These are phyloP conservation scores for Saccharomycopsis malanga DNA, from an alignment of 805 yeast species.

Conservation along the genomic window DNA sequence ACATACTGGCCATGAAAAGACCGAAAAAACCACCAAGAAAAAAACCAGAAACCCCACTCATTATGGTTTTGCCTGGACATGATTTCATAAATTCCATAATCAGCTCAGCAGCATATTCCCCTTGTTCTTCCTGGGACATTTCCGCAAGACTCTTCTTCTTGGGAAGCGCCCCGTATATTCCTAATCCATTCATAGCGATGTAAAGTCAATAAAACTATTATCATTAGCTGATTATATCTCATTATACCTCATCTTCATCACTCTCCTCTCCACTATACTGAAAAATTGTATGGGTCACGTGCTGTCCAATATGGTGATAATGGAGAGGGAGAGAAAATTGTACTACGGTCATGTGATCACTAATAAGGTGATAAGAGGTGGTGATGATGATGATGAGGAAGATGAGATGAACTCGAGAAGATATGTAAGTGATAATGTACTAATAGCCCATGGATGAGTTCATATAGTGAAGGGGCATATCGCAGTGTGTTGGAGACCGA, in stretches of 20 bases:
- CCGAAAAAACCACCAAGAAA: slow-evolving; percentile 95
- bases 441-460: neutral
- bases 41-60: slow-evolving; percentile 92
- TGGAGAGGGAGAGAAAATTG: no score
- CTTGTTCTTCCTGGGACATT: slow-evolving; percentile 89
- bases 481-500: no score
- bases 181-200: slow-evolving; percentile 5
- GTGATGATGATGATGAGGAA: no score
- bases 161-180: neutral
- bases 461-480: neutral
- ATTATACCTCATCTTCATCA: no score
- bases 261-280: no score
- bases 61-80: slow-evolving; percentile 88
- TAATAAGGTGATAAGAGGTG: no score
- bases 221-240: neutral
- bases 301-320: no score
- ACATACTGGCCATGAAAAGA: slow-evolving; percentile 74
- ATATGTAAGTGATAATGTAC: no score
- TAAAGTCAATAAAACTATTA: no score
- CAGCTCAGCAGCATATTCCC: slow-evolving; percentile 77
- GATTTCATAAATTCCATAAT: slow-evolving; percentile 83
- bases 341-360: no score
- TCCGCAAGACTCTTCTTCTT: slow-evolving; percentile 47
- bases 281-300: no score
- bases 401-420: no score